Conservation (phyloP, 768 basidiomycete species). For the Macrolepiota albuminosa region DNA sequence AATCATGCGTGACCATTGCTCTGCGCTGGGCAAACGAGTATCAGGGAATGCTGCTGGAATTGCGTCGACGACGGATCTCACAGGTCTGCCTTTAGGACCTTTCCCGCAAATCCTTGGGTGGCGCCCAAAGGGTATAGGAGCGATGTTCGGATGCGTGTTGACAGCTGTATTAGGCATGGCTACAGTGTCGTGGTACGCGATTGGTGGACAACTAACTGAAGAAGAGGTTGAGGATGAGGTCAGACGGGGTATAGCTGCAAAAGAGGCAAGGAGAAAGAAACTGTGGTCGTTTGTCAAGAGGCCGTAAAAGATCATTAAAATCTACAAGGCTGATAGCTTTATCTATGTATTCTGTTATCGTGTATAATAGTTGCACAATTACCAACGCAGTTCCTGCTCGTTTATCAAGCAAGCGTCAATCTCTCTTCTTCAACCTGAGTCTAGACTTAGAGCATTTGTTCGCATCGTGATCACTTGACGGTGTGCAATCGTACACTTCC, state of each 20-base stretch:
- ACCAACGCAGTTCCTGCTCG: too few species aligned
- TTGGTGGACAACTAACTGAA: slow-evolving; percentile 69
- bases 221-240: slow-evolving; percentile 79
- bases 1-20: slow-evolving; percentile 68
- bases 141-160: slow-evolving; percentile 76
- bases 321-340: neutral
- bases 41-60: slow-evolving; percentile 89
- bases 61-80: slow-evolving; percentile 62
- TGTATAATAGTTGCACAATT: neutral
- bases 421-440: too few species aligned
- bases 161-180: slow-evolving; percentile 81
- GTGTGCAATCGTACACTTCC: too few species aligned
- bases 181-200: slow-evolving; percentile 81
- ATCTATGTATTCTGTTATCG: neutral
- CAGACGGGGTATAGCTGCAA: slow-evolving; percentile 48
- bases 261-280: slow-evolving; percentile 35
- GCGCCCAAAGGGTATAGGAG: slow-evolving; percentile 67
- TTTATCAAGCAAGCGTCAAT: too few species aligned
- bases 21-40: slow-evolving; percentile 46
- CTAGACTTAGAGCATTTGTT: too few species aligned
- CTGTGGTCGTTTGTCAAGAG: slow-evolving; percentile 5
- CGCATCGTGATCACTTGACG: too few species aligned
- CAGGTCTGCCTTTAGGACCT: slow-evolving; percentile 62
- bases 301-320: neutral
- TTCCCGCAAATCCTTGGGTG: slow-evolving; percentile 71